Evolutionary conservation across 345 rosid genomes (phyloP).

Genomic region (Gynandropsis gynandra): DNA sequence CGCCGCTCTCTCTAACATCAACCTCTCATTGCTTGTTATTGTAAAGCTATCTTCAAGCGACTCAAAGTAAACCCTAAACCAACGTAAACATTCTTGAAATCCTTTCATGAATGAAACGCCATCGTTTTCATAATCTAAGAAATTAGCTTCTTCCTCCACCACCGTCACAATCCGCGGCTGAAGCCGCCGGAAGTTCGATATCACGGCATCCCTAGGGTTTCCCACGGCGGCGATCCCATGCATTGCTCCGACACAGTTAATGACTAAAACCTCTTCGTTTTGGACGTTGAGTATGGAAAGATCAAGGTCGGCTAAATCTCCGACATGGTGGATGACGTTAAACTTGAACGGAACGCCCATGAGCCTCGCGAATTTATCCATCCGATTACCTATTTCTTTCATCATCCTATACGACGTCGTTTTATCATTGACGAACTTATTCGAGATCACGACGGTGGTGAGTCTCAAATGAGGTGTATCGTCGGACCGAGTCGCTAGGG

Average conservation of each 20-base stretch:
- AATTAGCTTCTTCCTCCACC: conserved; percentile 92
- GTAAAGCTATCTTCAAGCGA: conserved; percentile 72
- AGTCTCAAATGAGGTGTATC: conserved; percentile 80
- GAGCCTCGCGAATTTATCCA: conserved; percentile 93
- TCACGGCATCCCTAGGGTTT: conserved; percentile 53
- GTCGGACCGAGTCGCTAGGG: conserved; percentile 82
- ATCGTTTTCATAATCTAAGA: conserved; percentile 46
- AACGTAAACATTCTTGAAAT: conserved; percentile 64
- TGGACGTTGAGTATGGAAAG: conserved; percentile 40
- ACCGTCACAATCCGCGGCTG: conserved; percentile 72
- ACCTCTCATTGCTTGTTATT: conserved; percentile 66
- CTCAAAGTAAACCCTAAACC: conserved; percentile 94
- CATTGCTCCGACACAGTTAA: conserved; percentile 63
- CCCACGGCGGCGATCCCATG: conserved; percentile 46
- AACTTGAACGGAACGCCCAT: conserved; percentile 98
- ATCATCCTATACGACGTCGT: conserved; percentile 49
- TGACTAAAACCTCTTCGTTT: conserved; percentile 70
- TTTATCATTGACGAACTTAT: conserved; percentile 28
- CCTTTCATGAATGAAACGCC: conserved; percentile 40
- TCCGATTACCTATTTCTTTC: conserved; percentile 84
- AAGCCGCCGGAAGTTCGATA: conserved; percentile 51
- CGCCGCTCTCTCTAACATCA: conserved; percentile 78
- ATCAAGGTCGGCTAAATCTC: conserved; percentile 64
- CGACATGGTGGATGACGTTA: conserved; percentile 59
- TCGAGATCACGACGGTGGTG: conserved; percentile 50